These are phyloP conservation scores for Spathaspora gorwiae DNA, from an alignment of 805 yeast species.

Conservation along the genomic window DNA sequence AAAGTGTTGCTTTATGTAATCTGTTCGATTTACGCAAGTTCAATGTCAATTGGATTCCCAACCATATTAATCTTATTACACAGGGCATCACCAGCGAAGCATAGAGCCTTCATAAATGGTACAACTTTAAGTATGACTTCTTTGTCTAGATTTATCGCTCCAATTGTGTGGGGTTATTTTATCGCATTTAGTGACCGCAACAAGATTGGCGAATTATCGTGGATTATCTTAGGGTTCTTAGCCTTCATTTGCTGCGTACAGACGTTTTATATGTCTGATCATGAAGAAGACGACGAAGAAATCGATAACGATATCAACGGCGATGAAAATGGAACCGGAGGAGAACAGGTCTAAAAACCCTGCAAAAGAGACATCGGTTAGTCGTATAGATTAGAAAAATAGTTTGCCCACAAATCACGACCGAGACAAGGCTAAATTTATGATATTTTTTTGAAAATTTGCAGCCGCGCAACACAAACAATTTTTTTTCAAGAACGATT, in stretches of 20 bases:
- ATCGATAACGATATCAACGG: too few relatives aligned
- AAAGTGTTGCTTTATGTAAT: constrained; percentile 12
- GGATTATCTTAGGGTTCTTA: constrained; percentile 23
- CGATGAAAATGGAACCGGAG: too few relatives aligned
- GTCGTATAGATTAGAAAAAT: too few relatives aligned
- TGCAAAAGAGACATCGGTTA: too few relatives aligned
- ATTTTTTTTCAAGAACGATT: too few relatives aligned
- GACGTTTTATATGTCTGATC: constrained; percentile 19
- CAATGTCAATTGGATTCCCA: constrained; percentile 39
- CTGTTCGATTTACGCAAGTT: constrained; percentile 12
- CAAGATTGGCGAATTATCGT: constrained; percentile 20
- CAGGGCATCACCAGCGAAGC: constrained; percentile 43
- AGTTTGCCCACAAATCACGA: too few relatives aligned
- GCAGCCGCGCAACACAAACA: too few relatives aligned
- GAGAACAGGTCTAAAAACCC: too few relatives aligned
- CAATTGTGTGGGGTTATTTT: constrained; percentile 24
- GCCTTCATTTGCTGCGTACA: constrained; percentile 15
- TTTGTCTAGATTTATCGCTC: constrained; percentile 25
- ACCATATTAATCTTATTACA: constrained; percentile 46
- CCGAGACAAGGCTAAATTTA: too few relatives aligned
- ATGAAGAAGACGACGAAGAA: constrained; percentile 17
- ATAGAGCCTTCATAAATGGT: constrained; percentile 55
- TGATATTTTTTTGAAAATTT: too few relatives aligned
- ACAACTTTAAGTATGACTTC: constrained; percentile 44
- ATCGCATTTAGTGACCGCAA: constrained; percentile 22